These are phyloP conservation scores for Gilbertella persicaria DNA, from an alignment of 371 early-diverging fungal genomes.

Conservation along the genomic window DNA sequence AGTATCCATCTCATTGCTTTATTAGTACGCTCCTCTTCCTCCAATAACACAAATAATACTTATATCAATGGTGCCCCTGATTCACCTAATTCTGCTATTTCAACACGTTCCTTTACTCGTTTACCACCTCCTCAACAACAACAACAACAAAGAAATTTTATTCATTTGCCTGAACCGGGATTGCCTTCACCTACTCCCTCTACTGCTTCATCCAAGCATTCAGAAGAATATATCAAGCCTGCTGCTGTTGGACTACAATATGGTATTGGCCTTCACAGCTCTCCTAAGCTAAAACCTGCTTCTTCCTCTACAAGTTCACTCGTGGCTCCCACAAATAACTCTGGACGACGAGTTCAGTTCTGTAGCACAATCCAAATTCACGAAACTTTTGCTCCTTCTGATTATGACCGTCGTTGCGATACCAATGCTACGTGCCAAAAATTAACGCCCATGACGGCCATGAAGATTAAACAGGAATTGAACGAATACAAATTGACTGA, in stretches of 20 bases:
- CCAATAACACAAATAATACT: slow-evolving; percentile 3
- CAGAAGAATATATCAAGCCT: slow-evolving; percentile 8
- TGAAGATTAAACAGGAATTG: slow-evolving; percentile 75
- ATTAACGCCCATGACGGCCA: slow-evolving; percentile 68
- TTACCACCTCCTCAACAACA: slow-evolving; percentile 28
- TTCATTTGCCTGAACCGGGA: slow-evolving; percentile 17
- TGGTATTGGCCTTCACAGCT: slow-evolving; percentile 47
- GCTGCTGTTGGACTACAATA: slow-evolving; percentile 36
- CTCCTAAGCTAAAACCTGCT: slow-evolving; percentile 47
- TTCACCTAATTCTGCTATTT: slow-evolving; percentile 40
- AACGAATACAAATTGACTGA: slow-evolving; percentile 77
- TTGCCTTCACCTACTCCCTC: slow-evolving; percentile 47
- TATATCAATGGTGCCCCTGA: slow-evolving; percentile 25
- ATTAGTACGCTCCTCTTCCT: slow-evolving; percentile 12
- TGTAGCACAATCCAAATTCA: slow-evolving; percentile 63
- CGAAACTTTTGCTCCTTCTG: slow-evolving; percentile 65
- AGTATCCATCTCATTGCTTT: slow-evolving; percentile 1
- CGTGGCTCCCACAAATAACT: background rate
- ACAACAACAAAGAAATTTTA: slow-evolving; percentile 11
- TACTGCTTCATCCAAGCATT: slow-evolving; percentile 26
- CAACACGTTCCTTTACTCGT: slow-evolving; percentile 30
- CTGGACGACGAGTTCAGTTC: slow-evolving; percentile 50
- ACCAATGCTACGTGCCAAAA: slow-evolving; percentile 60
- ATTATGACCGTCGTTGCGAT: slow-evolving; percentile 76
- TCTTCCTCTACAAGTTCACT: slow-evolving; percentile 35